phyloP scores from a whole-genome alignment of 176 grass and related monocot genomes.

The Bonia amplexicaulis region DNA sequence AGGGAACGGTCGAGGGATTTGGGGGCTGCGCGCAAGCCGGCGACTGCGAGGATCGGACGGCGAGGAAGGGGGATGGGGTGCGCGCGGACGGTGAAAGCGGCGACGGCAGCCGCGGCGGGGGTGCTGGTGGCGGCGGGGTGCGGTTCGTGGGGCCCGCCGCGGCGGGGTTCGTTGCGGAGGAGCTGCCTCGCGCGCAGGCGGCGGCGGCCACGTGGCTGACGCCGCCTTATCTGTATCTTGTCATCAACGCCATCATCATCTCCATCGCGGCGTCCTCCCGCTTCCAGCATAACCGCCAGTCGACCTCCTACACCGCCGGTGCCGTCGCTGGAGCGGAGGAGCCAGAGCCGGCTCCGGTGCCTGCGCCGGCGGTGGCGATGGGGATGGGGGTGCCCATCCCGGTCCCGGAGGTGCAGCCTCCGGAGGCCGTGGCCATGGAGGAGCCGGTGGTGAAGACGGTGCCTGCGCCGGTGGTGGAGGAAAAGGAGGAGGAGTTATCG shows the following conservation, averaged over 20 bases:
- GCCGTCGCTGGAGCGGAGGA: not conserved
- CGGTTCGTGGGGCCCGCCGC: slow-evolving; percentile 41
- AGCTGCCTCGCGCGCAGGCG: slow-evolving; percentile 54
- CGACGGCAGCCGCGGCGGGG: slow-evolving; percentile 27
- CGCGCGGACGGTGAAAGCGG: slow-evolving; percentile 37
- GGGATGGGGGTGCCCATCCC: not conserved
- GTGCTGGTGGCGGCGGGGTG: slow-evolving; percentile 36
- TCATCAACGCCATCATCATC: slow-evolving; percentile 96
- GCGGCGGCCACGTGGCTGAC: slow-evolving; percentile 50
- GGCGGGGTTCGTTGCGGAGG: slow-evolving; percentile 38
- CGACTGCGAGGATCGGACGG: not conserved
- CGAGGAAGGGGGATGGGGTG: slow-evolving; percentile 32
- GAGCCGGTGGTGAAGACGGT: not conserved
- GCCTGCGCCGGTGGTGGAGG: not conserved
- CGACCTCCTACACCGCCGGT: not conserved
- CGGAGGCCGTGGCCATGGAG: not conserved
- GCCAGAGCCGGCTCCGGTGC: not conserved
- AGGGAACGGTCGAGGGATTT: not conserved
- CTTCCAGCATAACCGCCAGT: slow-evolving; percentile 36
- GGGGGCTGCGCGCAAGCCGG: not conserved
- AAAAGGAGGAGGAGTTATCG: slow-evolving; percentile 37
- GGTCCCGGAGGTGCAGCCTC: not conserved
- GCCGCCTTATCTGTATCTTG: slow-evolving; percentile 83
- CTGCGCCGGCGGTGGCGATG: not conserved
- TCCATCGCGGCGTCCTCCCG: slow-evolving; percentile 83